A percentile compares a stretch with the other conserved stretches of the same genome.
Evolutionary conservation across 1,284 basidiomycete species (phyloP).

Genomic region (Inonotus obliquus): DNA sequence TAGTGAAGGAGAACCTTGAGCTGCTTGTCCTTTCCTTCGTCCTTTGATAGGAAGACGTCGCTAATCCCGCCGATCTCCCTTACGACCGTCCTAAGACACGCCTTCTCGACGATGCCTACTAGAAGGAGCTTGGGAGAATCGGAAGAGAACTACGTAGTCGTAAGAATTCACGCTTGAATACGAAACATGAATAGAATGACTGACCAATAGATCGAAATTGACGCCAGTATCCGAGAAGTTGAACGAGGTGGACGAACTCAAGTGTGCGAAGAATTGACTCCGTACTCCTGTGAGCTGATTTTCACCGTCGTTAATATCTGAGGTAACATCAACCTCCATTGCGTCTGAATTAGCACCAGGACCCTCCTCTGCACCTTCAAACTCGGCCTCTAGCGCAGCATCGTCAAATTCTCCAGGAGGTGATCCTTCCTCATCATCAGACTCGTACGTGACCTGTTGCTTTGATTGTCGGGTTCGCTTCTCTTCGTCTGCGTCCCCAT

Average conservation of each 20-base stretch:
- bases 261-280: conserved; percentile 27
- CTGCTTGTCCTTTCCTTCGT: conserved; percentile 39
- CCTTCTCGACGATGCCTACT: conserved; percentile 86
- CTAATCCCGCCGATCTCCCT: conserved; percentile 86
- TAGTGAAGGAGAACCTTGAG: conserved; percentile 42
- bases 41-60: conserved; percentile 74
- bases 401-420: conserved; percentile 51
- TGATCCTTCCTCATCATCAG: conserved; percentile 45
- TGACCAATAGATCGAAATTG: conserved; percentile 78
- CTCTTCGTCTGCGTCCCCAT: conserved; percentile 53
- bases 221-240: conserved; percentile 72
- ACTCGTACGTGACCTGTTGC: conserved; percentile 53
- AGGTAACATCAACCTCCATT: conserved; percentile 69
- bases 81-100: conserved; percentile 78
- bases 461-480: conserved; percentile 47
- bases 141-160: conserved; percentile 47
- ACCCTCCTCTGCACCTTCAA: conserved; percentile 40
- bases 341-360: conserved; percentile 50
- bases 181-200: conserved; percentile 26
- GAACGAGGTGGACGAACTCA: conserved; percentile 66
- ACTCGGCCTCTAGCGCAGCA: conserved; percentile 68
- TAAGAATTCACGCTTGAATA: background rate
- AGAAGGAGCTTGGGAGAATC: conserved; percentile 87
- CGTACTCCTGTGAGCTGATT: conserved; percentile 32
- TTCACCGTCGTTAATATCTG: conserved; percentile 32